Base-by-base conservation (phyloP, 352 stramenopile genomes). In the Phytophthora citricola region DNA sequence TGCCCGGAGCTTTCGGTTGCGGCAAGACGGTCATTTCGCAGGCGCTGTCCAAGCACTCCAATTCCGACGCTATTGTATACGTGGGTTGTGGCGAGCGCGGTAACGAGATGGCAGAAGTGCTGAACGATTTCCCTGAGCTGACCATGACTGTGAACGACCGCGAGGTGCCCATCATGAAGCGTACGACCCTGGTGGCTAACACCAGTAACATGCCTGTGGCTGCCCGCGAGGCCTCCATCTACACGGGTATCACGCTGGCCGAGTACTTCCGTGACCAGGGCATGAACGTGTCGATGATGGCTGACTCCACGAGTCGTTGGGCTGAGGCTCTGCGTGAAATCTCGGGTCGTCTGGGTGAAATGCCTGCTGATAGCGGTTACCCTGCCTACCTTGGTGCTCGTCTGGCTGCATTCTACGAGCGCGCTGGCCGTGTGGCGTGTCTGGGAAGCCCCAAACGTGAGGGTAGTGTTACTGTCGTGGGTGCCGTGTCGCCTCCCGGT, bases 161-260 rank as follows among this genome's bases (percentile, higher is more conserved):
- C 39, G 88, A 96, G 57, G 88, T 99, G 71, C 97, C 96, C 52
- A 99, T 99, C 84, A 99, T 99, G 98, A 99, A 99, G 85, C 97
- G 98, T 65, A 99, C 98, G 39, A 98, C 96, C 43, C 83, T 99
- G 29, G 98, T 99, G 53, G 98, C 98, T 54, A 99, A 99, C 85
- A 99, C 98, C n/a, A 99, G 96, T 80, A 99, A 99, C 92, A 99
- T 99, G 98, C 98, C 98, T 48, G 98, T 99, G 72, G 98, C 98
- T 49, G 98, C 98, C 26, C 97, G 98, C 86, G 98, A 99, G 82
- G 98, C 98, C 27, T 99, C 94, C 34, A 99, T 99, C 73, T 99
- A 99, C 90, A 99, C 98, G 45, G 92, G 94, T 48, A 99, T 99
- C 67, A 99, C 97, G 44, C 85, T 99, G 40, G 96, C 97, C 47